Evolutionary conservation across 2,329 filamentous ascomycete species (phyloP).

Genomic region (Elsinoe arachidis): DNA sequence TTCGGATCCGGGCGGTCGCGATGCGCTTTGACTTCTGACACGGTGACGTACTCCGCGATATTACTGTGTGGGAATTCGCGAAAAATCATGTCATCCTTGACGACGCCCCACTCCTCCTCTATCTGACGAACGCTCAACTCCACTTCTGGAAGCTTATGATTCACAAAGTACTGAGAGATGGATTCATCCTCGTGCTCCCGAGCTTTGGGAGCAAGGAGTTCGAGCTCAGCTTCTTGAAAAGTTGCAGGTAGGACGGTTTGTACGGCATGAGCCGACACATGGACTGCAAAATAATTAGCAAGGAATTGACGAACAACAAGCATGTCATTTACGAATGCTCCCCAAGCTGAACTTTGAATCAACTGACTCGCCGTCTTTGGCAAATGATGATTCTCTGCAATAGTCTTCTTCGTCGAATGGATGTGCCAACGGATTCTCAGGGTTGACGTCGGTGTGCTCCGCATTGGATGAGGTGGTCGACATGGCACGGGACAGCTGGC

Average conservation of each 20-base stretch:
- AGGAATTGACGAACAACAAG: background rate
- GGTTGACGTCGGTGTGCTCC: background rate
- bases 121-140: slow-evolving; percentile 41
- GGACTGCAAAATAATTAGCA: slow-evolving; percentile 19
- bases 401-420: slow-evolving; percentile 7
- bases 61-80: slow-evolving; percentile 35
- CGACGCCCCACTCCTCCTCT: slow-evolving; percentile 38
- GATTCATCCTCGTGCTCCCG: slow-evolving; percentile 35
- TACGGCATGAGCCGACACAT: slow-evolving; percentile 37
- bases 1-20: slow-evolving; percentile 30
- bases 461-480: background rate
- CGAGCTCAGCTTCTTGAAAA: slow-evolving; percentile 36
- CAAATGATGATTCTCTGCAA: slow-evolving; percentile 13
- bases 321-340: slow-evolving; percentile 26
- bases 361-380: slow-evolving; percentile 23
- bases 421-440: slow-evolving; percentile 7
- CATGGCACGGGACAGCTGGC: background rate
- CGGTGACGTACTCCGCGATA: slow-evolving; percentile 30
- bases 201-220: slow-evolving; percentile 31
- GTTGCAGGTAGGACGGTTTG: slow-evolving; percentile 36
- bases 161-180: slow-evolving; percentile 42
- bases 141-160: slow-evolving; percentile 36
- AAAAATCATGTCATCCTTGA: slow-evolving; percentile 44
- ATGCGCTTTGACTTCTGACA: slow-evolving; percentile 36
- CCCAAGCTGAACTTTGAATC: slow-evolving; percentile 38